phyloP scores from a whole-genome alignment of 2,329 filamentous ascomycete genomes.

The Fonsecaea monophora region DNA sequence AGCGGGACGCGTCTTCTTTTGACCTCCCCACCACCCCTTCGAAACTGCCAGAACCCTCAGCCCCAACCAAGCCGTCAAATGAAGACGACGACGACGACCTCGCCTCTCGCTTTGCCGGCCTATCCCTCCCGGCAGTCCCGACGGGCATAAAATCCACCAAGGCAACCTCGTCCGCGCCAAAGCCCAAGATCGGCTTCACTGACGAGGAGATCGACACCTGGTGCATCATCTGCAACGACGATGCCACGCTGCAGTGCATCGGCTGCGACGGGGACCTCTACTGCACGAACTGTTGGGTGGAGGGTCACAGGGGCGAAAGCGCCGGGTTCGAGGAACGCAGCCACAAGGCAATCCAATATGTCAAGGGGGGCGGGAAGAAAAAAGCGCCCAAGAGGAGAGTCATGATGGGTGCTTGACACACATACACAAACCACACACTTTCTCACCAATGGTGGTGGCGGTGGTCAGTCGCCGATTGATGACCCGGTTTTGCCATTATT shows the following conservation, averaged over 20 bases:
- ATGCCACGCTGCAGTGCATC: constrained; percentile 73
- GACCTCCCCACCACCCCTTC: constrained; percentile 36
- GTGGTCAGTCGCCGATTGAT: not conserved
- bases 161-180: constrained; percentile 42
- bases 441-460: too few species aligned
- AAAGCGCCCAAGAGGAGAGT: constrained; percentile 33
- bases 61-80: constrained; percentile 12
- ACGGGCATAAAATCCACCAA: constrained; percentile 29
- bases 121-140: constrained; percentile 42
- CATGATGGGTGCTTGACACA: constrained; percentile 31
- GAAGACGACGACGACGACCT: constrained; percentile 39
- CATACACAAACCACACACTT: too few species aligned
- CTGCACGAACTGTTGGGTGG: constrained; percentile 78
- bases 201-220: constrained; percentile 77
- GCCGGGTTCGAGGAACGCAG: constrained; percentile 73
- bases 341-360: constrained; percentile 70
- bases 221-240: constrained; percentile 83
- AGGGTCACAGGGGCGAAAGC: constrained; percentile 74
- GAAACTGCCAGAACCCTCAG: constrained; percentile 30
- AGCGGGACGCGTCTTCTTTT: constrained; percentile 7
- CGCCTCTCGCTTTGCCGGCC: constrained; percentile 37
- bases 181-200: constrained; percentile 53
- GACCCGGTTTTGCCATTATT: not conserved
- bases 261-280: constrained; percentile 77
- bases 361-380: constrained; percentile 38